Conservation (phyloP, 306 rosid genomes). For the Abrus precatorius region DNA sequence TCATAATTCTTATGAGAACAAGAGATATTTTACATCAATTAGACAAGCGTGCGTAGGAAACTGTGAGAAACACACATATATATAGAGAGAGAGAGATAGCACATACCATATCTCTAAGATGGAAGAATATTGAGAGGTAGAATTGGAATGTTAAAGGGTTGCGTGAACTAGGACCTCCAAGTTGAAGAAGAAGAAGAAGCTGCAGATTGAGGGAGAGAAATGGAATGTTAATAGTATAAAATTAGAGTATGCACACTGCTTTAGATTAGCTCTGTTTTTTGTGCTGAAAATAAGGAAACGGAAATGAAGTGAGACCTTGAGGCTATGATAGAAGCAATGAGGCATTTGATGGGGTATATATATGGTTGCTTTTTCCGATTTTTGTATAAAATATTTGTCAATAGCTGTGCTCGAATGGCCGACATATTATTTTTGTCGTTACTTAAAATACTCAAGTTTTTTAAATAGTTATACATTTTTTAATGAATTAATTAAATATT, state of each 20-base stretch:
- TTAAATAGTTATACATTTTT: background rate
- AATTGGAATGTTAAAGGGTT: no score
- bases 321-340: background rate
- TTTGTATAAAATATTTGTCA: background rate
- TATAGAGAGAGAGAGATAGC: background rate
- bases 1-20: background rate
- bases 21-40: no score
- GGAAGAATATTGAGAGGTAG: background rate
- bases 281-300: background rate
- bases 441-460: background rate
- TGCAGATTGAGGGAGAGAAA: slow-evolving; percentile 11
- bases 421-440: background rate
- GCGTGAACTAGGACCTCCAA: no score
- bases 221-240: background rate
- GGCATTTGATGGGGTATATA: background rate
- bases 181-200: background rate
- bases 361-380: background rate
- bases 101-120: background rate
- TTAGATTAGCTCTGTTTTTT: background rate
- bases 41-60: background rate
- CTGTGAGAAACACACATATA: background rate
- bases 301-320: background rate
- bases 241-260: background rate
- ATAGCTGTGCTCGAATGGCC: background rate
- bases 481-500: background rate